Base-by-base conservation (phyloP, 2,329 filamentous ascomycete species). In the Coniochaeta pulveracea region DNA sequence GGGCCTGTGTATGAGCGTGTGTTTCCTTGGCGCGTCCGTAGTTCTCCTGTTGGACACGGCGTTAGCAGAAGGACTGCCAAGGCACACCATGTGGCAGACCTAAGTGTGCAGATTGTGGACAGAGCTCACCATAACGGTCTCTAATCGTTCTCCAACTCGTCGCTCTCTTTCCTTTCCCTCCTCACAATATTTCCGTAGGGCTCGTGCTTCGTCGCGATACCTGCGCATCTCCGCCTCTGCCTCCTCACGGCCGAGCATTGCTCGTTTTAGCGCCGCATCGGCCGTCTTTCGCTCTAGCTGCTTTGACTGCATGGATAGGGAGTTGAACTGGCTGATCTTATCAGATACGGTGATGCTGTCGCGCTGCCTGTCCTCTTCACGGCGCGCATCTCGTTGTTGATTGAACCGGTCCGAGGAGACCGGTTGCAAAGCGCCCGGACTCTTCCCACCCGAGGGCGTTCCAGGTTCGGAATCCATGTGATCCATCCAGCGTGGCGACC, bases 301-400 rank as follows among this genome's bases (percentile, higher is more conserved):
- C 46, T 73, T 76, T 21, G 69, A 68, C 52, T 70, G 63, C 43
- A 65, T 57, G 37, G 77, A 69, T 22, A 85, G 63, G 37, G 65
- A 71, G 58, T 85, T 82, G 55, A 85, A 84, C 54, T 82, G 80
- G 48, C 72, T 76, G 40, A 83, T 79, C 48, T 76, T 74, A 39
- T 79, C 72, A 44, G 76, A 64, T 5, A 82, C 75, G n/a, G n/a
- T n/a, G 15, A 72, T 72, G 45, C 70, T 74, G 39, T 75, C 71
- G 41, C 72, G 65, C 11, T 55, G 56, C 48, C 63, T 60, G 37
- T 57, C 59, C 47, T 39, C 49, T 41, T 50, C 54, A 27, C 45
- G 30, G 27, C 34, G 33, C 39, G 28, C 14, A 34, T 54, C 49
- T 42, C 55, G 51, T 39, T 59, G 58, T 41, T 65, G 60, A 48